Evolutionary conservation across 352 stramenopile genomes (phyloP).

Genomic region (Aphanomyces stellatus): DNA sequence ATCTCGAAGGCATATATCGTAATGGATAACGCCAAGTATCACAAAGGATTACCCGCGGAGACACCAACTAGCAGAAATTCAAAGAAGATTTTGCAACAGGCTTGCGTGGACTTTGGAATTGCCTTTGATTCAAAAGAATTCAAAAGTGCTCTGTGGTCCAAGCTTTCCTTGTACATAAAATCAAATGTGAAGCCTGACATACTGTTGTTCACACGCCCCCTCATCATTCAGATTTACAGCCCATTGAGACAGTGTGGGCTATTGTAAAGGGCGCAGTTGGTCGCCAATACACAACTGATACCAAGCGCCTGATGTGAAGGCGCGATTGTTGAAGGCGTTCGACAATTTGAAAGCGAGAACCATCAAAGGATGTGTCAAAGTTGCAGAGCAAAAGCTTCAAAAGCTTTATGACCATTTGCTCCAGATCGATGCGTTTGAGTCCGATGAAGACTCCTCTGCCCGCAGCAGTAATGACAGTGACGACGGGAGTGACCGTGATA

Average conservation of each 20-base stretch:
- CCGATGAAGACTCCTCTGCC: not conserved
- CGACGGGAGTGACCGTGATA: too few species aligned
- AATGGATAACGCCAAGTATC: slow-evolving; percentile 25
- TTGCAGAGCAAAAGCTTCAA: not conserved
- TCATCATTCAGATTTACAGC: slow-evolving; percentile 25
- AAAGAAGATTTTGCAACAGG: not conserved
- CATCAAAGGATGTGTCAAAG: slow-evolving; percentile 3
- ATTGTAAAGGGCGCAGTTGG: slow-evolving; percentile 23
- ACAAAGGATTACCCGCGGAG: not conserved
- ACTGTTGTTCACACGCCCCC: slow-evolving; percentile 21
- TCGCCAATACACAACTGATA: slow-evolving; percentile 15
- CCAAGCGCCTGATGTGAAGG: slow-evolving; percentile 20
- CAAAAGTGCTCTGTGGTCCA: slow-evolving; percentile 11
- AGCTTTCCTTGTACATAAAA: slow-evolving; percentile 4
- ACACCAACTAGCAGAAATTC: slow-evolving; percentile 8
- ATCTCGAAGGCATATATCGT: slow-evolving; percentile 16
- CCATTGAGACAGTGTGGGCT: slow-evolving; percentile 23
- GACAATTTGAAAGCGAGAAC: not conserved
- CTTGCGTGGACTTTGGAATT: not conserved
- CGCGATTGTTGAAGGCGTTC: slow-evolving; percentile 10
- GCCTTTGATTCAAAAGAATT: not conserved
- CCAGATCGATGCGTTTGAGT: not conserved
- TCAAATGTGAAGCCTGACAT: slow-evolving; percentile 8
- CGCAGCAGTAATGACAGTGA: not conserved
- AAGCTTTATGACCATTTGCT: not conserved